Evolutionary conservation across 345 rosid species (phyloP).

Genomic region (Dipteronia sinensis): DNA sequence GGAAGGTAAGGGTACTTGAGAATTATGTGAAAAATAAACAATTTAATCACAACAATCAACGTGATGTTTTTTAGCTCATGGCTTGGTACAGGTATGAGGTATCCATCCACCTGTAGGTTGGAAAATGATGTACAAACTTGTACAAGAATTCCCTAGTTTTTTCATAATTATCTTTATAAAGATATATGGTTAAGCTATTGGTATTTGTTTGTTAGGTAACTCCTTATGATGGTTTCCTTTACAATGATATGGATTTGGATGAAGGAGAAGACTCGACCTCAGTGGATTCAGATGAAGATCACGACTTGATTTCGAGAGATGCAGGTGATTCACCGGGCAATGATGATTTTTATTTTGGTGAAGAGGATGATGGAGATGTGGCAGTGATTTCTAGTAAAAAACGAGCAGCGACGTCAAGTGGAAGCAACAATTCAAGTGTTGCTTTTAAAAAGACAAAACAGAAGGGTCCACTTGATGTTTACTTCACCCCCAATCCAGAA

Average conservation of each 20-base stretch:
- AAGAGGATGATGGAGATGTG: no score
- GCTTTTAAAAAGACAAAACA: no score
- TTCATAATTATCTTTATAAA: neutral
- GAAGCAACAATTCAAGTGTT: no score
- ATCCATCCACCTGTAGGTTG: neutral
- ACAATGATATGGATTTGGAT: slow-evolving; percentile 4
- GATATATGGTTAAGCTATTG: neutral
- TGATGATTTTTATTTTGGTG: no score
- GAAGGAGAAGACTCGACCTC: neutral
- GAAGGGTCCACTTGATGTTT: no score
- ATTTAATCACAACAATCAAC: neutral
- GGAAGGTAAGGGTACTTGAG: neutral
- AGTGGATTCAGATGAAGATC: slow-evolving; percentile 8
- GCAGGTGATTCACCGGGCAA: neutral
- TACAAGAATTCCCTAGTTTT: neutral
- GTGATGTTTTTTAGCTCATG: neutral
- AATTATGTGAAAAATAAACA: neutral
- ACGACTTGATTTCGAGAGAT: neutral
- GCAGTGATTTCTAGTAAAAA: no score
- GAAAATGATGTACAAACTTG: neutral
- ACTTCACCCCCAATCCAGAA: no score
- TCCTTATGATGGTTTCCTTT: slow-evolving; percentile 4
- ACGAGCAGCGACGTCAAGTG: no score
- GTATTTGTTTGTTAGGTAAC: neutral
- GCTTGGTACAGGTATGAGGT: neutral